Percentiles rank a stretch among this genome's conserved stretches.
Evolutionary conservation across 495 filamentous ascomycete species (phyloP).

Genomic region (Neurospora tetraspora): DNA sequence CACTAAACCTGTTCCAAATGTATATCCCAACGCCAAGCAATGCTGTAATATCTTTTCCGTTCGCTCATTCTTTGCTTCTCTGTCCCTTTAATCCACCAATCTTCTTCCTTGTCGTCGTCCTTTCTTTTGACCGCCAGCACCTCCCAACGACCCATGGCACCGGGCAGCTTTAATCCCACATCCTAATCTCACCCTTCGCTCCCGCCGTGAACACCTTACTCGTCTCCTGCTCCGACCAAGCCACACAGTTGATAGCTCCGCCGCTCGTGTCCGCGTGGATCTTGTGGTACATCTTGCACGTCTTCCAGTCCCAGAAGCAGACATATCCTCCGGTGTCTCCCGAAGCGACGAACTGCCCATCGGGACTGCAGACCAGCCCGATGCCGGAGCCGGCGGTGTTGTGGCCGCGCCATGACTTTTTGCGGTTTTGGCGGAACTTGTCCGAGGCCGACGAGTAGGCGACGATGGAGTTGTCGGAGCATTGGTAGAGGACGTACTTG

Average conservation of each 20-base stretch:
- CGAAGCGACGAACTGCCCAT: constrained; percentile 75
- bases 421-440: constrained; percentile 93
- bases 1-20: neutral
- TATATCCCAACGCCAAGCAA: neutral
- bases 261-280: constrained; percentile 59
- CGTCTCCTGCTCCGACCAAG: constrained; percentile 93
- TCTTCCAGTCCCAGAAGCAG: constrained; percentile 99
- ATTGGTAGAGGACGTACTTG: constrained; percentile 89
- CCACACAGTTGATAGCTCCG: constrained; percentile 66
- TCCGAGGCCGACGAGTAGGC: constrained; percentile 78
- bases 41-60: neutral
- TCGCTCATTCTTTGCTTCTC: neutral
- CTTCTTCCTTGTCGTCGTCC: neutral
- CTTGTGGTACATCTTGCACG: constrained; percentile 96
- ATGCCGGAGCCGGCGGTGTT: constrained; percentile 92
- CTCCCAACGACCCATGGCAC: no score
- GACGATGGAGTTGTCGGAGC: constrained; percentile 88
- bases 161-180: constrained; percentile 66
- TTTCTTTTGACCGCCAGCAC: no score
- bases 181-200: constrained; percentile 78
- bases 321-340: constrained; percentile 82
- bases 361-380: constrained; percentile 78
- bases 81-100: neutral
- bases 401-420: constrained; percentile 92
- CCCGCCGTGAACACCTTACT: constrained; percentile 89